Evolutionary conservation across 192 early-diverging fungal species (phyloP).

Genomic region (Mortierella alpina): DNA sequence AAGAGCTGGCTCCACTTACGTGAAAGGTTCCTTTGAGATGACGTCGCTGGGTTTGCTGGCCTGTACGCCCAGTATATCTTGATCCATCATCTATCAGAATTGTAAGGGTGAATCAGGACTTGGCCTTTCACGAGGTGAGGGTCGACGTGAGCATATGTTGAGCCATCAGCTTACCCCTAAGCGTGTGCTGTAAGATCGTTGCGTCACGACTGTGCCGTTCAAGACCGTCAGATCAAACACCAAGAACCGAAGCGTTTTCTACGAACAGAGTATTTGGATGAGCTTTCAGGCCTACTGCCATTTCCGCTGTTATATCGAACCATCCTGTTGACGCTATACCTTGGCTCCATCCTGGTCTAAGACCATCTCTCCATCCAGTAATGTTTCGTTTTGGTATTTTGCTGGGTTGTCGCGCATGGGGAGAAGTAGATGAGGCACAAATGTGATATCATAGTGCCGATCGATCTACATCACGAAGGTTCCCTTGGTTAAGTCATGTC

Average conservation of each 20-base stretch:
- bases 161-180: constrained; percentile 66
- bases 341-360: constrained; percentile 65
- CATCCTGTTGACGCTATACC: constrained; percentile 34
- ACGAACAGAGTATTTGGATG: background rate
- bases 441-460: constrained; percentile 75
- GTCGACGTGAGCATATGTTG: no score
- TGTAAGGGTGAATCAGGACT: background rate
- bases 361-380: constrained; percentile 84
- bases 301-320: no score
- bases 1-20: constrained; percentile 45
- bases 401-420: constrained; percentile 57
- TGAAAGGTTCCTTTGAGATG: constrained; percentile 66
- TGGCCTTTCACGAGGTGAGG: background rate
- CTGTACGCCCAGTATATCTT: constrained; percentile 68
- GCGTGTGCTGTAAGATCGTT: constrained; percentile 70
- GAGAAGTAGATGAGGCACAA: constrained; percentile 67
- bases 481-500: background rate
- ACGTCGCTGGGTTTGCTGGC: constrained; percentile 50
- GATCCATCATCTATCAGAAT: constrained; percentile 65
- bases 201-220: constrained; percentile 66
- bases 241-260: constrained; percentile 64
- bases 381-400: constrained; percentile 70
- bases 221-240: constrained; percentile 75
- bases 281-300: background rate
- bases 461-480: constrained; percentile 62